Percentiles rank a stretch among this genome's conserved stretches.
phyloP scores from a whole-genome alignment of 768 basidiomycete species.

The Sarcodon sp. region DNA sequence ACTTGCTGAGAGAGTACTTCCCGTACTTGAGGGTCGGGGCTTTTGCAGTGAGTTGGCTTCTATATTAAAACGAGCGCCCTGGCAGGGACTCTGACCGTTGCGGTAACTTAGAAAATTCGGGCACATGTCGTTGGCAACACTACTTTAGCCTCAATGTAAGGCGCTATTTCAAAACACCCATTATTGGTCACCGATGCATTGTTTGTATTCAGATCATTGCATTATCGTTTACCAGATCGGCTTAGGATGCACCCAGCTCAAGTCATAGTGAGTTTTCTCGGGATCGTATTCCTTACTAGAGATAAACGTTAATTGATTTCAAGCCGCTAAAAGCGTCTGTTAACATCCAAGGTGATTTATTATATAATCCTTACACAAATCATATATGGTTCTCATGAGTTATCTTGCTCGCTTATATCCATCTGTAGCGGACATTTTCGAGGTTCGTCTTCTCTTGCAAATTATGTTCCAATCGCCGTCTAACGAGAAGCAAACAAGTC shows the following conservation, averaged over 20 bases:
- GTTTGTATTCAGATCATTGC: conserved; percentile 32
- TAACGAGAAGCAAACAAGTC: conserved; percentile 27
- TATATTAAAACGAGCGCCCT: neutral
- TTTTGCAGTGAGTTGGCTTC: conserved; percentile 40
- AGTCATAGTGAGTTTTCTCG: conserved; percentile 23
- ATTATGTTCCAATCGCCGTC: neutral
- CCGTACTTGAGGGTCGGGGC: conserved; percentile 68
- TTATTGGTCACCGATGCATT: neutral
- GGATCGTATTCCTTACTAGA: too few species aligned
- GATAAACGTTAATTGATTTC: too few species aligned
- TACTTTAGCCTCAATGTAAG: conserved; percentile 60
- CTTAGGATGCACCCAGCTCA: conserved; percentile 63
- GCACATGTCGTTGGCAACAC: conserved; percentile 63
- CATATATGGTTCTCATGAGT: neutral
- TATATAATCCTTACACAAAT: neutral
- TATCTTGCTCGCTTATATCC: neutral
- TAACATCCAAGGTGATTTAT: conserved; percentile 53
- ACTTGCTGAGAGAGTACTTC: conserved; percentile 46
- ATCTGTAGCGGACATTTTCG: conserved; percentile 61
- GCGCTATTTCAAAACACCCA: neutral
- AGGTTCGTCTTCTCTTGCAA: conserved; percentile 29
- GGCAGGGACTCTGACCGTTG: neutral
- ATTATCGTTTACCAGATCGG: conserved; percentile 48
- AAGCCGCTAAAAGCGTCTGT: conserved; percentile 47
- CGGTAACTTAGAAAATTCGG: conserved; percentile 51